Evolutionary conservation across 371 early-diverging fungal genomes (phyloP), one percentile per base, ranked within the genome.

Genomic region (Aphelidium insulamus): DNA sequence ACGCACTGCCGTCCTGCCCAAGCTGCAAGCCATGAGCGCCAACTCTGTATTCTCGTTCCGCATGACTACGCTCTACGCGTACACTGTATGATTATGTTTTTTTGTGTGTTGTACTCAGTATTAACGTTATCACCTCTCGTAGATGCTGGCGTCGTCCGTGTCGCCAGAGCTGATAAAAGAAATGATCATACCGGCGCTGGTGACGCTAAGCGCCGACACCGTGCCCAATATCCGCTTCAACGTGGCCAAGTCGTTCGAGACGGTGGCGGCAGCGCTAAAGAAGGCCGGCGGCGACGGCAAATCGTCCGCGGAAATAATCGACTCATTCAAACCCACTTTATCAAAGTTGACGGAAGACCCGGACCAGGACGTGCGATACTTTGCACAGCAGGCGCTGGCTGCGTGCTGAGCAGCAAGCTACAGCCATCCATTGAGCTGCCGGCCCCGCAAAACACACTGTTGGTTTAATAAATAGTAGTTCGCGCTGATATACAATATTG

Each of bases 151-250:
- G n/a, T 71, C 77, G 21, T 81, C 78, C 22, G 69, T 83, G 30
- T 72, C 77, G 21, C 67, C 80, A 28, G 74, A 77, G 41, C 75
- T 86, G 24, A 69, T 94, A 30, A 74, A 72, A 40, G 86, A 85
- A 28, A 59, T 66, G 40, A 75, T 92, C 38, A 44, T 97, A 41
- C 94, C 97, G 7, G 74, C 85, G 11, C 69, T 91, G 31, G 67
- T 66, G 40, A 65, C 54, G 33, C 62, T 94, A 40, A 73, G 75
- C 21, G 62, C 64, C 26, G 97, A 97, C 47, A 87, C 88, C 14
- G 90, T 97, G 40, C 94, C 97, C 44, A 97, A 97, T 52, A 92
- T 97, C 48, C 84, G 97, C 28, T 97, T 97, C 67, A 97, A 92
- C 46, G 91, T 88, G 10, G 91, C 91, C 36, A 97, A 97, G 54